These are phyloP conservation scores for Torulaspora maleeae DNA, from an alignment of 805 yeast genomes.

Conservation along the genomic window DNA sequence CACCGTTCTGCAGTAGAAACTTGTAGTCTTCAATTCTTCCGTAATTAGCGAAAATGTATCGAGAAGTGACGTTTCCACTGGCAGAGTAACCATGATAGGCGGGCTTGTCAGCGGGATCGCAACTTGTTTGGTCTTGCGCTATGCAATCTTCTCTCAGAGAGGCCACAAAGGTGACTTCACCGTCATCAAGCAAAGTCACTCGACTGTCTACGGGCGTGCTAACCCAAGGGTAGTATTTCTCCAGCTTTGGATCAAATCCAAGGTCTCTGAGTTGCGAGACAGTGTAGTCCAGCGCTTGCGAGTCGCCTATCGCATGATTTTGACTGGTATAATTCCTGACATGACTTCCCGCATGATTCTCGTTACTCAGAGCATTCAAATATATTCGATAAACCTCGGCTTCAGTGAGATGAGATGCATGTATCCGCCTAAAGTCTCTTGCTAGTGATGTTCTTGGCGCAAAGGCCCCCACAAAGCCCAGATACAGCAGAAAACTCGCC, in stretches of 20 bases:
- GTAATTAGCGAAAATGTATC: constrained; percentile 56
- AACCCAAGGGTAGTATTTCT: constrained; percentile 54
- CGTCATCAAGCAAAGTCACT: constrained; percentile 35
- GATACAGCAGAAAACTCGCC: constrained; percentile 27
- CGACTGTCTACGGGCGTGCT: constrained; percentile 48
- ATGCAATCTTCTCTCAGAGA: constrained; percentile 47
- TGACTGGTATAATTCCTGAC: constrained; percentile 17
- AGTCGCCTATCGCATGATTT: constrained; percentile 42
- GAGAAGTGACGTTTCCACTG: constrained; percentile 53
- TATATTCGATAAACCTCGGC: constrained; percentile 66
- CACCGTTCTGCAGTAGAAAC: constrained; percentile 36
- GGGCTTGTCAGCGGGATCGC: constrained; percentile 39
- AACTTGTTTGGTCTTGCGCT: constrained; percentile 39
- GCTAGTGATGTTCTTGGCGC: constrained; percentile 80
- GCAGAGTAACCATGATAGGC: constrained; percentile 64
- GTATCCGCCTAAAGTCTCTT: constrained; percentile 72
- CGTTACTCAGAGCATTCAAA: constrained; percentile 39
- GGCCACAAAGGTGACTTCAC: constrained; percentile 42
- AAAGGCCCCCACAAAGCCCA: constrained; percentile 62
- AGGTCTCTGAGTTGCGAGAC: constrained; percentile 44
- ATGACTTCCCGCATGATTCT: constrained; percentile 35
- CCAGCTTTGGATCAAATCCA: constrained; percentile 48
- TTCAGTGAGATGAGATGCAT: constrained; percentile 58
- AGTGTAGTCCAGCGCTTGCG: constrained; percentile 46
- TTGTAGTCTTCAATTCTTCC: constrained; percentile 55